phyloP scores from a whole-genome alignment of 257 asterid genomes.

The Nicotiana otophora region DNA sequence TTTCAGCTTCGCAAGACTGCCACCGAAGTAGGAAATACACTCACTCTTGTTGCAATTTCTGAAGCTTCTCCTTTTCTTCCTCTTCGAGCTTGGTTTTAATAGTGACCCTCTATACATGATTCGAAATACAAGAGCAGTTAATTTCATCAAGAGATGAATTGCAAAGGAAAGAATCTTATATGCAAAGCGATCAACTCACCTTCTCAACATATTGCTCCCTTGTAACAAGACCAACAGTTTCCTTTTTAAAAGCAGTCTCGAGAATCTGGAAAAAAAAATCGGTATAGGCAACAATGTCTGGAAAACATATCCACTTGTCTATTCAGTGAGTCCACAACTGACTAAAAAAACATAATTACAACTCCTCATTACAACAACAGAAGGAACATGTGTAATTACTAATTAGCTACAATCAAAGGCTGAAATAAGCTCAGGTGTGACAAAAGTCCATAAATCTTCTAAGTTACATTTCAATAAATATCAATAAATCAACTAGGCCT shows the following conservation, averaged over 20 bases:
- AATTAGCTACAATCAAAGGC: neutral
- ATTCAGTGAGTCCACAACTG: neutral
- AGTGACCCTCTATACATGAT: constrained; percentile 67
- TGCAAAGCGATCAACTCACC: constrained; percentile 30
- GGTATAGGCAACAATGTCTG: neutral
- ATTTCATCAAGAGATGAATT: neutral
- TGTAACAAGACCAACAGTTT: constrained; percentile 95
- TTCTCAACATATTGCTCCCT: constrained; percentile 97
- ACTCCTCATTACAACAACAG: neutral
- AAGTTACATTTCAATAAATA: neutral
- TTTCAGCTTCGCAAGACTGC: neutral
- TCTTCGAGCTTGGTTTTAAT: constrained; percentile 85
- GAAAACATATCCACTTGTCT: neutral
- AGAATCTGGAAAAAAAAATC: constrained; percentile 45
- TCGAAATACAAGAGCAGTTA: neutral
- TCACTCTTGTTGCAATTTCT: constrained; percentile 93
- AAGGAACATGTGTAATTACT: neutral
- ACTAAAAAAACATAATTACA: neutral
- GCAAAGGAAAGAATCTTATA: neutral
- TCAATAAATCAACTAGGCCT: neutral
- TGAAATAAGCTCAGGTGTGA: neutral
- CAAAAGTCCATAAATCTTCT: neutral
- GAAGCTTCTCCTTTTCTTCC: constrained; percentile 98
- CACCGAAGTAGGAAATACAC: constrained; percentile 13
- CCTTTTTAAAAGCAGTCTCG: constrained; percentile 98